Evolutionary conservation across 257 asterid genomes (phyloP), one percentile per base, ranked within the genome.

Genomic region (Linaria vulgaris): DNA sequence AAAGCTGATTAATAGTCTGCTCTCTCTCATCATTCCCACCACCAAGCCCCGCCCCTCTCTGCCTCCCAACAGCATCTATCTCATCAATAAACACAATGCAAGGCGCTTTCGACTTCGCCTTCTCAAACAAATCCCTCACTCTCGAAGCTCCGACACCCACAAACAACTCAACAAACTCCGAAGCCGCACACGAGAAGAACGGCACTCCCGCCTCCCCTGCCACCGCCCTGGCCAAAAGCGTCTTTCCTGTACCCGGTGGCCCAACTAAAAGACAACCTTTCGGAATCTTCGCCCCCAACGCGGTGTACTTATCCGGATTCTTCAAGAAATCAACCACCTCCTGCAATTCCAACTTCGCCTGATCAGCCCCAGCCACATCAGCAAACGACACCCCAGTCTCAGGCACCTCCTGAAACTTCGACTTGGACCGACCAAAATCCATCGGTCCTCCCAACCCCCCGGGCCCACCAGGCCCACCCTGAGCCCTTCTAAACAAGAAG

Each of bases 91-190:
- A 91, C 70, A 91, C 98, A 77, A 92, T 92, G 83, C 98, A 92
- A 62, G 98, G 98, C 0, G 98, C 98, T 70, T 92, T 92, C 0
- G 96, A 68, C 81, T 91, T 91, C 0, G 98, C 98, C 78, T 91
- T 91, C 79, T 91, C 98, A 16, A 91, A 91, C 91, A 92, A 80
- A 76, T 89, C 98, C 87, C 98, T 87, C 62, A 92, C 98, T 63
- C 97, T 85, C 0, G 98, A 92, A 75, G 98, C 98, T 61, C 98
- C 98, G 17, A 92, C 98, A 14, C 98, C 98, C 39, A 92, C 98
- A 70, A 92, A 92, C 74, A 92, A 58, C 76, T 92, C 98, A 15
- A 92, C 98, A 62, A 92, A 88, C 70, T 92, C 98, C 0, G 98
- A 92, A 12, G 98, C 98, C n/a, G 98, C 98, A 61, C 97, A 92